These are phyloP conservation scores for Onygenales sp. DNA, from an alignment of 2,329 filamentous ascomycete genomes.

Conservation along the genomic window DNA sequence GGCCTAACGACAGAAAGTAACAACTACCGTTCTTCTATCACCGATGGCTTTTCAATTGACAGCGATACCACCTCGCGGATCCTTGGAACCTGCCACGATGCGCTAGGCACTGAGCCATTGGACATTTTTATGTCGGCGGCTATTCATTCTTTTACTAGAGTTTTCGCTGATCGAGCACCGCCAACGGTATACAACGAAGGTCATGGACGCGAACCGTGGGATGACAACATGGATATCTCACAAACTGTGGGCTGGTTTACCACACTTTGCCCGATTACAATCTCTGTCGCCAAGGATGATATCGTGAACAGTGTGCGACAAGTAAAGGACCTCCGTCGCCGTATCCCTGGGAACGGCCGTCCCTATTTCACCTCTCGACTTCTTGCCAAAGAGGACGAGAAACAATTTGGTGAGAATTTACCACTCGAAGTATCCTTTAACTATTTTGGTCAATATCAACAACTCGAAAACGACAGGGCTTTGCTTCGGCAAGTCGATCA, in stretches of 20 bases:
- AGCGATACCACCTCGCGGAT: conserved; percentile 23
- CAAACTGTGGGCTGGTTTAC: conserved; percentile 44
- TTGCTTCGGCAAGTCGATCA: conserved; percentile 33
- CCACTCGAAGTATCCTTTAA: conserved; percentile 35
- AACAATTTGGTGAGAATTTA: conserved; percentile 26
- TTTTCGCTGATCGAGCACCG: conserved; percentile 33
- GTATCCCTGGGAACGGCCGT: conserved; percentile 21
- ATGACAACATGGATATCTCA: conserved; percentile 36
- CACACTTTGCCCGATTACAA: conserved; percentile 35
- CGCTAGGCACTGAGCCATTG: conserved; percentile 27
- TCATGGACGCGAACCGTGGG: conserved; percentile 40
- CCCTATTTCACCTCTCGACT: conserved; percentile 27
- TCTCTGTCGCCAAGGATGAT: conserved; percentile 15
- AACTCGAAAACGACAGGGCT: conserved; percentile 36
- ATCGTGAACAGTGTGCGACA: conserved; percentile 24
- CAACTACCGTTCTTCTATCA: conserved; percentile 25
- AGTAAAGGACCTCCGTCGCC: conserved; percentile 31
- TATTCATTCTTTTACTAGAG: conserved; percentile 35
- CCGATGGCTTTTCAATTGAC: conserved; percentile 25
- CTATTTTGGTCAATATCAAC: conserved; percentile 29
- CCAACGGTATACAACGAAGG: conserved; percentile 42
- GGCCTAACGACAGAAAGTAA: conserved; percentile 24
- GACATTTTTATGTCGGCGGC: conserved; percentile 28
- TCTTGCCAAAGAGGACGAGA: conserved; percentile 18
- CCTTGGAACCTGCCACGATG: conserved; percentile 22